Conservation (phyloP, 1,139 yeast species). For the Taphrina communis region DNA sequence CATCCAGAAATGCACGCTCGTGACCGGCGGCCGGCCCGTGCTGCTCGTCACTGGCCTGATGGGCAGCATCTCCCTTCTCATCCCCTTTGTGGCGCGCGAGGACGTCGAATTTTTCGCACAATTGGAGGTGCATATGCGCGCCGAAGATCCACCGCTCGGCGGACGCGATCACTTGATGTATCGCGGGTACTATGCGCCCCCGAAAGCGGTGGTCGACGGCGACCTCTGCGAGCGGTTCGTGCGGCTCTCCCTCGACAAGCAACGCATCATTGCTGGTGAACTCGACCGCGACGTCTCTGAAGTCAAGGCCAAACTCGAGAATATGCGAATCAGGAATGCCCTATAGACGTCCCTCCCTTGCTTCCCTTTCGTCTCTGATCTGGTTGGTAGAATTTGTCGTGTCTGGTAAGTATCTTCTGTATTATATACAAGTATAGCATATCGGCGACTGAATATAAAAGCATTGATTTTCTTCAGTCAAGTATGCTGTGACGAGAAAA, state of each 20-base stretch:
- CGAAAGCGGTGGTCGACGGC: conserved; percentile 80
- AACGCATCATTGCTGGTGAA: conserved; percentile 60
- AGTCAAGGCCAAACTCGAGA: conserved; percentile 61
- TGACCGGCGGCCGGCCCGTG: conserved; percentile 68
- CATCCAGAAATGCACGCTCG: conserved; percentile 61
- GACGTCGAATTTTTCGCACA: conserved; percentile 67
- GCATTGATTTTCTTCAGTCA: too few species aligned
- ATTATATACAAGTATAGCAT: too few species aligned
- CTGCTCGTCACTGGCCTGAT: conserved; percentile 75
- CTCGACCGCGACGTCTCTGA: conserved; percentile 66
- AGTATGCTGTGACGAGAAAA: too few species aligned
- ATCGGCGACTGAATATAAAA: too few species aligned
- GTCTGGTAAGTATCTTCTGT: too few species aligned
- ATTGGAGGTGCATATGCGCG: conserved; percentile 61
- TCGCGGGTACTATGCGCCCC: conserved; percentile 80
- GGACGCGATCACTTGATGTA: conserved; percentile 73
- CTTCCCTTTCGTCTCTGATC: too few species aligned
- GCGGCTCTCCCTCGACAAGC: conserved; percentile 53
- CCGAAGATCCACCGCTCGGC: conserved; percentile 56
- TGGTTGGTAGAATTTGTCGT: too few species aligned
- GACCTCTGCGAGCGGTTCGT: conserved; percentile 73
- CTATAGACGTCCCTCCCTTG: not conserved
- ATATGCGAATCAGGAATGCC: conserved; percentile 46
- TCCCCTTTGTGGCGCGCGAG: conserved; percentile 67
- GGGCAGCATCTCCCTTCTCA: conserved; percentile 77